Percentiles rank a stretch among this genome's conserved stretches.
These are phyloP conservation scores for Takashimella tepidaria DNA, from an alignment of 1,284 basidiomycete species.

Conservation along the genomic window DNA sequence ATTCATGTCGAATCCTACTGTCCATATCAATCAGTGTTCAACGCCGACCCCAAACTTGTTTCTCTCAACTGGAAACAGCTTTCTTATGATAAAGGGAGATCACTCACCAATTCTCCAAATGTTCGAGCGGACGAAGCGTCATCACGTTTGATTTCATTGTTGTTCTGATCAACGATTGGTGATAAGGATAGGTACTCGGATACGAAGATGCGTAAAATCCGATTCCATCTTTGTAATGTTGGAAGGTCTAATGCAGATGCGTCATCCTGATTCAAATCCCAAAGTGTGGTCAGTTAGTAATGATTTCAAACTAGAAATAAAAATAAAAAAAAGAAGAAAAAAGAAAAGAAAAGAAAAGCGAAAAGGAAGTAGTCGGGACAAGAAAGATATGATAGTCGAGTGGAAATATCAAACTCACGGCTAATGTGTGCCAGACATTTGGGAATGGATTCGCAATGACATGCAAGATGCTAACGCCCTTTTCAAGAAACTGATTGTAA, in stretches of 20 bases:
- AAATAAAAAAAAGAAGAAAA: too few relatives aligned
- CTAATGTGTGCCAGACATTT: conserved; percentile 78
- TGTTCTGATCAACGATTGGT: conserved; percentile 13
- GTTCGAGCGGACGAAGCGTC: background rate
- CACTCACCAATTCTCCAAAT: conserved; percentile 9
- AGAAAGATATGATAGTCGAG: too few relatives aligned
- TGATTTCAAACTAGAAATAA: background rate
- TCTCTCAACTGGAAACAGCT: too few relatives aligned
- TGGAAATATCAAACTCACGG: too few relatives aligned
- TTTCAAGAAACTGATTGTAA: conserved; percentile 64
- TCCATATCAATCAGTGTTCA: too few relatives aligned
- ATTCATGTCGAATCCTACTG: too few relatives aligned
- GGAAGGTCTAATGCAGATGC: conserved; percentile 75
- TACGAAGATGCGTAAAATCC: conserved; percentile 80
- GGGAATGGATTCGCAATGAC: conserved; percentile 89
- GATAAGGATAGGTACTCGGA: conserved; percentile 79
- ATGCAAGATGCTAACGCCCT: conserved; percentile 85
- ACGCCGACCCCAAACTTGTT: too few relatives aligned
- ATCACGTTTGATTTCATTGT: background rate
- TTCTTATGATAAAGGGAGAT: background rate
- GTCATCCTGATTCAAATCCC: too few relatives aligned
- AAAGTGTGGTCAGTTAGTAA: too few relatives aligned
- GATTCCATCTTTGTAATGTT: conserved; percentile 83
- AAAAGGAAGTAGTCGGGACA: too few relatives aligned
- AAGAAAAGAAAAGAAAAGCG: too few relatives aligned